Base-by-base conservation (phyloP, 2,329 filamentous ascomycete species). In the Arachnopeziza araneosa region DNA sequence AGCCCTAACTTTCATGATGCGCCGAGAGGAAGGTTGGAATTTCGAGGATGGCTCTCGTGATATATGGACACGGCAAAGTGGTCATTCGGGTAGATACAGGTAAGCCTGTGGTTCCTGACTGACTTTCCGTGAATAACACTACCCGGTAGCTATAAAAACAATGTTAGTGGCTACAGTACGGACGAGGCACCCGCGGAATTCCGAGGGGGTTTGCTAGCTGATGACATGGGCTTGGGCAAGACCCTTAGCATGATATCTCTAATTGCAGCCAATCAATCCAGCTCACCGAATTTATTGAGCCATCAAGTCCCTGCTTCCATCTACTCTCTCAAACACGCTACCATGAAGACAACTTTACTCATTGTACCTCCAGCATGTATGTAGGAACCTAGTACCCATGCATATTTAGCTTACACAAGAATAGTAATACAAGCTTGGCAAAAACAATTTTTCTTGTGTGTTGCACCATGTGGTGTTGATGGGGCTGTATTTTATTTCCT, bases 211-310 rank as follows among this genome's bases (percentile, higher is more conserved):
- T 96, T 98, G 61, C 79, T 98, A 54, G 93, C 95, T 59, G 93
- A 98, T 72, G 93, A 97, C 77, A 98, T 98, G 93, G 93, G 93
- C 75, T 80, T 98, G n/a, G 93, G 93, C 70, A 98, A 98, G 80
- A 98, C 93, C 0, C 76, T 98, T 1, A 64, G 51, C 17, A 68
- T 68, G 62, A 64, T 68, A 26, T 24, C 22, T 55, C 24, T 67
- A 10, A 63, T 66, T 51, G 61, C 63, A 26, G 21, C 60, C 30
- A 61, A 62, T 50, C 57, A n/a, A 17, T 44, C n/a, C n/a, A n/a
- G n/a, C n/a, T n/a, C n/a, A n/a, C n/a, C n/a, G n/a, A n/a, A n/a
- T n/a, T n/a, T n/a, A n/a, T n/a, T n/a, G n/a, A n/a, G n/a, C n/a
- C n/a, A n/a, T n/a, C n/a, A n/a, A n/a, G n/a, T n/a, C n/a, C n/a